These are phyloP conservation scores for Backusella psychrophila DNA, from an alignment of 192 early-diverging fungal species.

Conservation along the genomic window DNA sequence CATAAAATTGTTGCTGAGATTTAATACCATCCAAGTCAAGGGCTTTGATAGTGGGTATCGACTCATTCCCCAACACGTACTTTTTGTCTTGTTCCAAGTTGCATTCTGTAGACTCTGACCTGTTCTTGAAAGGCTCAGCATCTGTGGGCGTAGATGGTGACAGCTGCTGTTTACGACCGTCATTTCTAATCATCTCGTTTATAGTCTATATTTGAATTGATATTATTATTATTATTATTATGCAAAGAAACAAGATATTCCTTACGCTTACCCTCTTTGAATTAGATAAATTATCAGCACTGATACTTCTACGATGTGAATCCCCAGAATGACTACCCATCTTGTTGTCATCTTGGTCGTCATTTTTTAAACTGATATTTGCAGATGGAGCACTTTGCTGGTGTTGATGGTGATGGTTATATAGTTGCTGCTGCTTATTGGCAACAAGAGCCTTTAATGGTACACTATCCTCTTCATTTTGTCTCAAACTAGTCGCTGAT, in stretches of 20 bases:
- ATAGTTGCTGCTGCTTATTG: conserved; percentile 22
- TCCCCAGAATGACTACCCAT: background rate
- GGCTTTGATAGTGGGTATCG: background rate
- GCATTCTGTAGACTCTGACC: background rate
- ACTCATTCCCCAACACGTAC: background rate
- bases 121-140: background rate
- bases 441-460: conserved; percentile 36
- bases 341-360: background rate
- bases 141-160: background rate
- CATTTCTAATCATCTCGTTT: conserved; percentile 2
- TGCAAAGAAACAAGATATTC: background rate
- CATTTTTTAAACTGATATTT: background rate
- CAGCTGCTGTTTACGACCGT: background rate
- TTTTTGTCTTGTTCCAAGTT: background rate
- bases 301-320: conserved; percentile 28
- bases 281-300: conserved; percentile 24
- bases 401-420: conserved; percentile 10
- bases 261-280: conserved; percentile 11
- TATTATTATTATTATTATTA: background rate
- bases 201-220: background rate
- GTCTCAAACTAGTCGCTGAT: conserved; percentile 45
- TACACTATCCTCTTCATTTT: conserved; percentile 40
- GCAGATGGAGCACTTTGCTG: background rate
- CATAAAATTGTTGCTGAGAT: conserved; percentile 8
- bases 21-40: conserved; percentile 2